A percentile compares a stretch with the other conserved stretches of the same genome.
Conservation (phyloP, 805 yeast genomes). For the Metschnikowia chrysomelidarum region DNA sequence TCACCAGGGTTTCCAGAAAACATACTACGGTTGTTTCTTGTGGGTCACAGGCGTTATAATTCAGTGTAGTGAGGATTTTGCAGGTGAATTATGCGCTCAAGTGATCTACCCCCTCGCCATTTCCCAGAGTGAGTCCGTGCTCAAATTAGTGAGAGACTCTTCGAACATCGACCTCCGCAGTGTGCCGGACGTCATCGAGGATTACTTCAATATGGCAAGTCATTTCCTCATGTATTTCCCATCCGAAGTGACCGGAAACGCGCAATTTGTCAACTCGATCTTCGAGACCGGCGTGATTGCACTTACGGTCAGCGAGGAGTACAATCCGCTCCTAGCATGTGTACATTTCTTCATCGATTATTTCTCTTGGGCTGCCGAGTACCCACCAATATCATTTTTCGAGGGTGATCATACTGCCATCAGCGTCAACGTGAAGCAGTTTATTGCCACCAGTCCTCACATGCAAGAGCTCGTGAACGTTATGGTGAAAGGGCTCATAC, state of each 20-base stretch:
- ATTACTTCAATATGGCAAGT: constrained; percentile 76
- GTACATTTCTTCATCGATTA: constrained; percentile 80
- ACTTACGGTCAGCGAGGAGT: constrained; percentile 53
- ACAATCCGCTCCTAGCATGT: constrained; percentile 66
- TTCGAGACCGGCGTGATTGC: constrained; percentile 59
- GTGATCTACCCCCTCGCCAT: constrained; percentile 74
- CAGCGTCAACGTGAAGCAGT: constrained; percentile 50
- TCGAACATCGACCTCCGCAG: constrained; percentile 32
- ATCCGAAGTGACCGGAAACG: constrained; percentile 43
- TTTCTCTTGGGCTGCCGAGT: constrained; percentile 77
- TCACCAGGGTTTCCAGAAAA: constrained; percentile 65
- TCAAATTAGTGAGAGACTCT: constrained; percentile 33
- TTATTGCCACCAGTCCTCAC: constrained; percentile 41
- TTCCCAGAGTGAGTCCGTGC: constrained; percentile 61
- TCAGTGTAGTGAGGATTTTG: constrained; percentile 53
- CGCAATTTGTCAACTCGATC: constrained; percentile 49
- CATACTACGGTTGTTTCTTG: constrained; percentile 76
- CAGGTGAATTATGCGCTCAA: constrained; percentile 54
- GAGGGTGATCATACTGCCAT: constrained; percentile 41
- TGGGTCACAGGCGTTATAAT: constrained; percentile 87
- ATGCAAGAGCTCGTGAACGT: constrained; percentile 58
- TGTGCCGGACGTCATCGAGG: constrained; percentile 75
- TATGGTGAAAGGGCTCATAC: constrained; percentile 64
- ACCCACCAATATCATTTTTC: constrained; percentile 74
- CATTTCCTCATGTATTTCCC: constrained; percentile 79